phyloP scores from a whole-genome alignment of 768 basidiomycete species.

The Cubamyces lactineus region DNA sequence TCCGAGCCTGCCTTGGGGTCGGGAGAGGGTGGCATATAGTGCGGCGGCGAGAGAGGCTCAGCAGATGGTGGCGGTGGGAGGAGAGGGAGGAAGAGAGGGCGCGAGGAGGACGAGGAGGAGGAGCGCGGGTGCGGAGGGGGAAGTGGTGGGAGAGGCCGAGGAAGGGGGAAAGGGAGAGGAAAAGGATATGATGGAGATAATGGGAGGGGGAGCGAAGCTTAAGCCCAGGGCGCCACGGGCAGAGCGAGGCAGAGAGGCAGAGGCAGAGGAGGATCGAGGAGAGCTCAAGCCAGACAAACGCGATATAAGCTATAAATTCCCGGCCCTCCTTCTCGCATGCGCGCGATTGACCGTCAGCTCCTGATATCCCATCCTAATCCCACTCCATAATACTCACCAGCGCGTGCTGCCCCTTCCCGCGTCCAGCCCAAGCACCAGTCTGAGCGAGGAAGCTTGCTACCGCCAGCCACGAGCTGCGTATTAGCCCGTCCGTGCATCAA shows the following conservation, averaged over 20 bases:
- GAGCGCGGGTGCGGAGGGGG: constrained; percentile 21
- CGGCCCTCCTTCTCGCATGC: not conserved
- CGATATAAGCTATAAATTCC: not conserved
- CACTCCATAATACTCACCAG: too few relatives aligned
- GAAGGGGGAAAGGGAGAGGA: constrained; percentile 14
- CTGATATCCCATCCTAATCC: too few relatives aligned
- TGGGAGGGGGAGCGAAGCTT: not conserved
- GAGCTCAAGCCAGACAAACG: not conserved
- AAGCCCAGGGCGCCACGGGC: too few relatives aligned
- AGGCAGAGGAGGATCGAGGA: not conserved
- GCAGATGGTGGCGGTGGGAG: constrained; percentile 19
- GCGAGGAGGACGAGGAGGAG: not conserved
- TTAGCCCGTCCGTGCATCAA: not conserved
- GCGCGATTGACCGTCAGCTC: too few relatives aligned
- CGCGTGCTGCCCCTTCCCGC: too few relatives aligned
- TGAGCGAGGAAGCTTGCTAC: too few relatives aligned
- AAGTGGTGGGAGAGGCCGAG: constrained; percentile 3
- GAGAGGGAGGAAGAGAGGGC: constrained; percentile 14
- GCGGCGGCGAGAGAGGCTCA: constrained; percentile 1
- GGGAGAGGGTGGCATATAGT: constrained; percentile 35
- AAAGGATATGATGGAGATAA: constrained; percentile 21
- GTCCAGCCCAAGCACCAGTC: too few relatives aligned
- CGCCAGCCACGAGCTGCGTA: not conserved
- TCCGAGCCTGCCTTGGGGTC: constrained; percentile 42
- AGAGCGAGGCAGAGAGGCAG: not conserved